Percentiles rank a stretch among this genome's conserved stretches.
These are phyloP conservation scores for Malassezia brasiliensis DNA, from an alignment of 1,284 basidiomycete genomes.

Conservation along the genomic window DNA sequence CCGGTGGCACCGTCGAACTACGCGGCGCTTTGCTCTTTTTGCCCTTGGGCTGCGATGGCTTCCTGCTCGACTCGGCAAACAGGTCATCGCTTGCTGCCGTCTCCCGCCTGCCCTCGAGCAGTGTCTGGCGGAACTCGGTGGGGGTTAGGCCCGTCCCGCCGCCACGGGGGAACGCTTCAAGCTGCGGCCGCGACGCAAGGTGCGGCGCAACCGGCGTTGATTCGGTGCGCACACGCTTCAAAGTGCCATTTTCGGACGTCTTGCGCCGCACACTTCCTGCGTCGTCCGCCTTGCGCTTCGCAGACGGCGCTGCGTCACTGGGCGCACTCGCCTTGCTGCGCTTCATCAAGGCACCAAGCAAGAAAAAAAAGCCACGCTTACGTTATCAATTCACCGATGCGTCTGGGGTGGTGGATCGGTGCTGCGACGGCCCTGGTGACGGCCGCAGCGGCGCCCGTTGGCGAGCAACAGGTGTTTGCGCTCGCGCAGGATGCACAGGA, in stretches of 20 bases:
- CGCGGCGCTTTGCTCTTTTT: conserved; percentile 33
- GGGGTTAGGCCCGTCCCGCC: conserved; percentile 66
- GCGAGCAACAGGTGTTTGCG: neutral
- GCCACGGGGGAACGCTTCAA: conserved; percentile 89
- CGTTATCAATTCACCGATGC: neutral
- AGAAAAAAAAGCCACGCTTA: conserved; percentile 5
- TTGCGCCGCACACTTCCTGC: neutral
- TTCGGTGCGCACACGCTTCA: neutral
- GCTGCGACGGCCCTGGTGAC: neutral
- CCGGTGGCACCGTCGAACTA: conserved; percentile 31
- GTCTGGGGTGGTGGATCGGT: neutral
- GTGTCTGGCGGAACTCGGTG: conserved; percentile 76
- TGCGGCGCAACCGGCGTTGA: conserved; percentile 7
- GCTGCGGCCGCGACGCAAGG: conserved; percentile 47
- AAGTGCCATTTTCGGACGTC: neutral
- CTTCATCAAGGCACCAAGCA: neutral
- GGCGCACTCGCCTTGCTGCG: neutral
- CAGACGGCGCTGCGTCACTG: neutral
- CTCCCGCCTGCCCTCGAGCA: conserved; percentile 73
- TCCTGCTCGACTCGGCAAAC: conserved; percentile 51
- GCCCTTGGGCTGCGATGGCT: conserved; percentile 18
- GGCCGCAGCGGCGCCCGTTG: neutral
- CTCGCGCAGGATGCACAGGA: neutral
- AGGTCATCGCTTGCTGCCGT: conserved; percentile 63
- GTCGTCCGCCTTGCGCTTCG: neutral